These are phyloP conservation scores for Panaeolus cyanescens DNA, from an alignment of 768 basidiomycete genomes.

Conservation along the genomic window DNA sequence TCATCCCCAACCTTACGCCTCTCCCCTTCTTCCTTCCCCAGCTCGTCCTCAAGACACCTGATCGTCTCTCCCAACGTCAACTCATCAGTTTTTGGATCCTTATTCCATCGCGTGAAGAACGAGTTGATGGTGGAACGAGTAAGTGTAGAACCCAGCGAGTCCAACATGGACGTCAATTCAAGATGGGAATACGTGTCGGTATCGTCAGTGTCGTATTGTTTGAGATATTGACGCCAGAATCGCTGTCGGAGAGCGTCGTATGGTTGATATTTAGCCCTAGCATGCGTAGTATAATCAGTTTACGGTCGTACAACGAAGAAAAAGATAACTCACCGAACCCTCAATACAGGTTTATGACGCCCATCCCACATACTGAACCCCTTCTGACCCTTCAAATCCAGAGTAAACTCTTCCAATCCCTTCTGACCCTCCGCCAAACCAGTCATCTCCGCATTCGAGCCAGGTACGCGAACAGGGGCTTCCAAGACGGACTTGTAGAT, in stretches of 20 bases:
- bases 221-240: constrained; percentile 89
- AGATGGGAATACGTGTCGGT: constrained; percentile 72
- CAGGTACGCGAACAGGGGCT: constrained; percentile 47
- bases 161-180: constrained; percentile 93
- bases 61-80: constrained; percentile 80
- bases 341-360: constrained; percentile 69
- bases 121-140: constrained; percentile 73
- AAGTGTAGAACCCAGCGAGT: constrained; percentile 94
- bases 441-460: constrained; percentile 47
- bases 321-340: constrained; percentile 53
- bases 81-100: constrained; percentile 65
- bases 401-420: constrained; percentile 72
- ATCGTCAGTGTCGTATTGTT: constrained; percentile 90
- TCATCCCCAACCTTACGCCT: constrained; percentile 64
- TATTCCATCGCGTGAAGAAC: constrained; percentile 77
- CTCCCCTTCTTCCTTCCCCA: constrained; percentile 72
- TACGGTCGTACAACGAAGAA: neutral
- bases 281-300: neutral
- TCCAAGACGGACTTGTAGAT: neutral
- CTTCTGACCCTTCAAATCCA: constrained; percentile 63
- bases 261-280: constrained; percentile 91
- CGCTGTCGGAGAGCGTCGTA: constrained; percentile 89
- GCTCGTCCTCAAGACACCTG: constrained; percentile 83
- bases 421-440: constrained; percentile 61
- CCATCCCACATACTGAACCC: constrained; percentile 66